phyloP scores from a whole-genome alignment of 768 basidiomycete genomes.

The Tylopilus felleus region DNA sequence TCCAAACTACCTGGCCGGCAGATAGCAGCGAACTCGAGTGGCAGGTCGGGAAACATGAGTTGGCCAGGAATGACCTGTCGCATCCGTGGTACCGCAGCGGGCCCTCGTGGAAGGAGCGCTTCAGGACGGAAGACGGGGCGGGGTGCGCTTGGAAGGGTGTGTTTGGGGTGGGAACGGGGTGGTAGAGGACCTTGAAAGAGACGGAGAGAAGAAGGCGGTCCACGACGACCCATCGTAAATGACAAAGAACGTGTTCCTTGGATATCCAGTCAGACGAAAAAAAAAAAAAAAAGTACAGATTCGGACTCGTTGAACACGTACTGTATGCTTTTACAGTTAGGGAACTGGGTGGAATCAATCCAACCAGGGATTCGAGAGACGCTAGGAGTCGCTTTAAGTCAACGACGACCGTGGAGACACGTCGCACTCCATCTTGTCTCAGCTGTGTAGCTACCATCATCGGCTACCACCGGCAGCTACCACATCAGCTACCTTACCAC shows the following conservation, averaged over 20 bases:
- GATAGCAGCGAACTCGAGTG: constrained; percentile 18
- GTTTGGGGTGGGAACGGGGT: constrained; percentile 56
- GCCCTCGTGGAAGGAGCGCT: constrained; percentile 21
- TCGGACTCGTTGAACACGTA: background rate
- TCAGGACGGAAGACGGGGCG: constrained; percentile 46
- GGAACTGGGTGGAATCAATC: background rate
- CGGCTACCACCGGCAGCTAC: too few relatives aligned
- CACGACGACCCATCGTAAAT: constrained; percentile 58
- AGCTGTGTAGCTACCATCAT: too few relatives aligned
- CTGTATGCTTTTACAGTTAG: background rate
- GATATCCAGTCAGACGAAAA: background rate
- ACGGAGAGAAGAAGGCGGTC: constrained; percentile 63
- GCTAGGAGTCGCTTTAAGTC: too few relatives aligned
- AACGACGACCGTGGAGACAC: too few relatives aligned
- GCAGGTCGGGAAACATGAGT: constrained; percentile 20
- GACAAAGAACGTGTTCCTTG: background rate
- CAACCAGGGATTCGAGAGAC: background rate
- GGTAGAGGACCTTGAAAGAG: constrained; percentile 62
- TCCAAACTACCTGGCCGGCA: constrained; percentile 12
- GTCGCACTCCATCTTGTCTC: too few relatives aligned
- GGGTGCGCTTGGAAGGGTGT: constrained; percentile 66
- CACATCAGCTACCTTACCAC: too few relatives aligned
- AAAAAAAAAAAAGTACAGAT: too few relatives aligned
- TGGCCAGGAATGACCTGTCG: constrained; percentile 5
- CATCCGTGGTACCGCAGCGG: constrained; percentile 18